phyloP scores from a whole-genome alignment of 768 basidiomycete species.

The Termitomyces sp. region DNA sequence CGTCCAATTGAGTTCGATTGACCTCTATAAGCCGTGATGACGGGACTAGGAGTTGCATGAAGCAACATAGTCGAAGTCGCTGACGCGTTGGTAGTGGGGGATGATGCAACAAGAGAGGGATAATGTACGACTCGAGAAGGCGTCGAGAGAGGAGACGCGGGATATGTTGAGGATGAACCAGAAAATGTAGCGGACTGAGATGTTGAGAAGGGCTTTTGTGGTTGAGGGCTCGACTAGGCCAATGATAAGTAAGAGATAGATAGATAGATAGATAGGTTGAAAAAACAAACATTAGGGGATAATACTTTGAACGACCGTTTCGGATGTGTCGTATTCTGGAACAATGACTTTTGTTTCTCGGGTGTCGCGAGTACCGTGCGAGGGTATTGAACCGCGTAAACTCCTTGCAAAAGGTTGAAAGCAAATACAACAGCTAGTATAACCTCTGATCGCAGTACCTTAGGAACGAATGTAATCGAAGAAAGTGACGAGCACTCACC shows the following conservation, averaged over 20 bases:
- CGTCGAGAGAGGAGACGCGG: conserved; percentile 35
- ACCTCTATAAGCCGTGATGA: conserved; percentile 37
- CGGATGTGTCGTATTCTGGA: conserved; percentile 23
- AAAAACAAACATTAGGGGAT: conserved; percentile 32
- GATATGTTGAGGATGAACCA: conserved; percentile 23
- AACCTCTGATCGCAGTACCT: conserved; percentile 24
- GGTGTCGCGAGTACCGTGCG: conserved; percentile 31
- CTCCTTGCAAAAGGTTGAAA: conserved; percentile 36
- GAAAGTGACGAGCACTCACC: conserved; percentile 23
- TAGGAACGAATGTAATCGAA: not conserved
- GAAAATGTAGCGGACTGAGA: conserved; percentile 31
- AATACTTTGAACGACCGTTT: conserved; percentile 33
- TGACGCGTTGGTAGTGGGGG: conserved; percentile 28
- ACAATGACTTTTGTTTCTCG: conserved; percentile 21
- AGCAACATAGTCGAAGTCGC: conserved; percentile 27
- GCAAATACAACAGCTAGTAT: conserved; percentile 25
- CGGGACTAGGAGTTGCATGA: conserved; percentile 35
- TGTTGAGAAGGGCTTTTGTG: conserved; percentile 38
- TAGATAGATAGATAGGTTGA: not conserved
- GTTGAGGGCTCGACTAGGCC: conserved; percentile 33
- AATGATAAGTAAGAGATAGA: not conserved
- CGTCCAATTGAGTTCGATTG: conserved; percentile 32
- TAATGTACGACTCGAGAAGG: conserved; percentile 35
- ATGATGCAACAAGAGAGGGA: conserved; percentile 23
- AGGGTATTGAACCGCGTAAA: conserved; percentile 41